Evolutionary conservation across 257 asterid genomes (phyloP).

Genomic region (Capsicum pubescens): DNA sequence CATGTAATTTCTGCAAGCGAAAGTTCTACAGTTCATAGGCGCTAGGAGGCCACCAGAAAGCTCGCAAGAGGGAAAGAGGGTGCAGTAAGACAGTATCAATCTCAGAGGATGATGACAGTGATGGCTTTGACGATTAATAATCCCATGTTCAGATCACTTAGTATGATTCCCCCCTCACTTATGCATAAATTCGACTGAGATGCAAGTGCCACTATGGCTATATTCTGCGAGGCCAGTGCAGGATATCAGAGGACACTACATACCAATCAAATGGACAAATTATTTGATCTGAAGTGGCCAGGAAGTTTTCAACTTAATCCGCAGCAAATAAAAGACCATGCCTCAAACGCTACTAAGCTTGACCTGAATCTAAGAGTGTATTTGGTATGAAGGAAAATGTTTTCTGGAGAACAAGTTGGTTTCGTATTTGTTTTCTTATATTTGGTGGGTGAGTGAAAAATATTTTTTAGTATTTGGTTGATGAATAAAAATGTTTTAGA

Average conservation of each 20-base stretch:
- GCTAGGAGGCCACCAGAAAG: conserved; percentile 97
- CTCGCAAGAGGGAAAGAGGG: conserved; percentile 95
- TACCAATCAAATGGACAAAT: conserved; percentile 43
- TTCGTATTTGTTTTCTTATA: too few species aligned
- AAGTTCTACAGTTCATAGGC: conserved; percentile 94
- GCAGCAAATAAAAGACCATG: conserved; percentile 51
- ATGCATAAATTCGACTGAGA: conserved; percentile 64
- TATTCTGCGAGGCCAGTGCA: conserved; percentile 46
- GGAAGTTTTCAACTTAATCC: conserved; percentile 69
- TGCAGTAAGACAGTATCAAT: conserved; percentile 64
- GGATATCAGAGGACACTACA: conserved; percentile 47
- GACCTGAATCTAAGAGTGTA: too few species aligned
- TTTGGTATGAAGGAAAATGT: too few species aligned
- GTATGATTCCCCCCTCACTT: conserved; percentile 71
- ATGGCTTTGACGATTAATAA: conserved; percentile 50
- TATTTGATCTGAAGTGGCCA: conserved; percentile 66
- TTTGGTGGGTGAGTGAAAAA: too few species aligned
- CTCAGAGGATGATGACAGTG: conserved; percentile 60
- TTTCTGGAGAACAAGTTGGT: too few species aligned
- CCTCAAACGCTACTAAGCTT: conserved; percentile 50
- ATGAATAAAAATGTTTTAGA: too few species aligned
- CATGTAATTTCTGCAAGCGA: conserved; percentile 93
- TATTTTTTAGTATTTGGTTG: too few species aligned
- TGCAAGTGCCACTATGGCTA: conserved; percentile 43
- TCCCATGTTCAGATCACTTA: conserved; percentile 74